Evolutionary conservation across 2,329 filamentous ascomycete species (phyloP).

Genomic region (Xylariales sp.): DNA sequence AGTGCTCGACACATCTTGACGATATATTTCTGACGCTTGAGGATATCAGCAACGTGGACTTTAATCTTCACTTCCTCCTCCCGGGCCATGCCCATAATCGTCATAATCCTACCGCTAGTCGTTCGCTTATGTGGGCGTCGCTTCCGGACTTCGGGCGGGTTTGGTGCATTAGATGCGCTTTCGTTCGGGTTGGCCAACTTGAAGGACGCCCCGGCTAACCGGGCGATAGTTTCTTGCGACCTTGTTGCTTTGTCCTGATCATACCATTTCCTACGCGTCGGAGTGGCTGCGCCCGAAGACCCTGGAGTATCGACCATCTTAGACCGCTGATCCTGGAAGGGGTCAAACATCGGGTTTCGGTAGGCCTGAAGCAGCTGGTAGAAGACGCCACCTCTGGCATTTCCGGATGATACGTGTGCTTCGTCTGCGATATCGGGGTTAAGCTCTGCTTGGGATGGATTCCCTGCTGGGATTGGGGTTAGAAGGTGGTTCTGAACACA

Average conservation of each 20-base stretch:
- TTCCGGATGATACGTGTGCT: constrained; percentile 29
- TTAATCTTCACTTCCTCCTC: constrained; percentile 56
- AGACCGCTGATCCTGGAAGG: constrained; percentile 30
- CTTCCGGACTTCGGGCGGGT: constrained; percentile 36
- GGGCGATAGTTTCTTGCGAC: constrained; percentile 57
- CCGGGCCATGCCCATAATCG: constrained; percentile 51
- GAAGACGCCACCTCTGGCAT: constrained; percentile 39
- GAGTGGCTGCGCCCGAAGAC: constrained; percentile 53
- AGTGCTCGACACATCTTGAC: constrained; percentile 83
- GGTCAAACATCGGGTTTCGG: constrained; percentile 35
- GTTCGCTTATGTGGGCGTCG: constrained; percentile 49
- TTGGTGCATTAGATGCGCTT: constrained; percentile 38
- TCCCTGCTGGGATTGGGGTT: constrained; percentile 14
- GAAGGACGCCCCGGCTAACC: constrained; percentile 51
- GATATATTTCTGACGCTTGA: constrained; percentile 82
- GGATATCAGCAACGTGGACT: constrained; percentile 69
- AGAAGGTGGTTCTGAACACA: background rate
- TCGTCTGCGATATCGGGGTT: constrained; percentile 20
- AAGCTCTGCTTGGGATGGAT: constrained; percentile 8
- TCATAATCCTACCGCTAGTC: constrained; percentile 48
- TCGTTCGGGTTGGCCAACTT: constrained; percentile 42
- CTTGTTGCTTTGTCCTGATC: constrained; percentile 49
- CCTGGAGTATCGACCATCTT: constrained; percentile 43
- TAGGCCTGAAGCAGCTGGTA: constrained; percentile 45
- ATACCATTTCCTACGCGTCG: constrained; percentile 58